These are phyloP conservation scores for Fallopia convolvulus DNA, from an alignment of 148 eudicot genomes.

Conservation along the genomic window DNA sequence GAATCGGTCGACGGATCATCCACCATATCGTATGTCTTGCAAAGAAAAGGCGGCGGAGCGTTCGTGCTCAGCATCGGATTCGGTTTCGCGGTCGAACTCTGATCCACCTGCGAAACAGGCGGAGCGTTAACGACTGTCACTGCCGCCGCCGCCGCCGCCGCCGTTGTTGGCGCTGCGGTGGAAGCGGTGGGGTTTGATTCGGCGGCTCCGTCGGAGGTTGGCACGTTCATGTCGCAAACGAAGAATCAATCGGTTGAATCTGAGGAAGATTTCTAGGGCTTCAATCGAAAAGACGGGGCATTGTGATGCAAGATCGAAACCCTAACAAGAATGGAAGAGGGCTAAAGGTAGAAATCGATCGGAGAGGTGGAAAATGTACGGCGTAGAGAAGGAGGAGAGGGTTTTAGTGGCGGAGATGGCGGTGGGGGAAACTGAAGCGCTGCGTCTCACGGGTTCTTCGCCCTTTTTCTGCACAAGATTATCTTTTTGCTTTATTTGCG, in stretches of 20 bases:
- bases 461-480: neutral
- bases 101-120: constrained; percentile 5
- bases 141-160: neutral
- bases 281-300: neutral
- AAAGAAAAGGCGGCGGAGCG: constrained; percentile 63
- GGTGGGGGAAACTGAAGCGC: neutral
- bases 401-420: constrained; percentile 6
- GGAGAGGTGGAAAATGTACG: neutral
- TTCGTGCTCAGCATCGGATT: constrained; percentile 32
- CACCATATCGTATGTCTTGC: constrained; percentile 74
- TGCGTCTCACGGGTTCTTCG: neutral
- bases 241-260: neutral
- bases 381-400: neutral
- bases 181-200: neutral
- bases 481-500: neutral
- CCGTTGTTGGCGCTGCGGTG: neutral
- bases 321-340: neutral
- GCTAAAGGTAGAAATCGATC: neutral
- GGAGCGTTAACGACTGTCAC: neutral
- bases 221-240: neutral
- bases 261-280: neutral
- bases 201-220: constrained; percentile 6
- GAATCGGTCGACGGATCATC: constrained; percentile 56
- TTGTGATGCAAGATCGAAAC: neutral
- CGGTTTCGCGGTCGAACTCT: constrained; percentile 1